These are phyloP conservation scores for Mallotus repandus DNA, from an alignment of 441 rosid genomes.

Conservation along the genomic window DNA sequence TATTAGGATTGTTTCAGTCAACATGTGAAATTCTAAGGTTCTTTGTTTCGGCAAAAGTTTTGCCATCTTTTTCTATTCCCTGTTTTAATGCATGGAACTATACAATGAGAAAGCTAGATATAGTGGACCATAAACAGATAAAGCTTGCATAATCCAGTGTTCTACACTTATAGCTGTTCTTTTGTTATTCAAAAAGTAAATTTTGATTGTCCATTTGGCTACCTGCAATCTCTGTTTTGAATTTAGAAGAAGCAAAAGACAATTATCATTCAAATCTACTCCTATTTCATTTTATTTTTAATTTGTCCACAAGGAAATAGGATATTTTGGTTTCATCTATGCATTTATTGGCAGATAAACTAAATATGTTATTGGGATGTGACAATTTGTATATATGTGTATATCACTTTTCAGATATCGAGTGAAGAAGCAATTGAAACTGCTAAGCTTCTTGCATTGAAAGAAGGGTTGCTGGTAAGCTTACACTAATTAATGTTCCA, in stretches of 20 bases:
- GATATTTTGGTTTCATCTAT: not conserved
- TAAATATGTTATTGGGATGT: not conserved
- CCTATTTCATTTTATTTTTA: not conserved
- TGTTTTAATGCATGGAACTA: not conserved
- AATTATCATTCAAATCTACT: not conserved
- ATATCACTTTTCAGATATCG: slow-evolving; percentile 44
- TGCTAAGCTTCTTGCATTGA: slow-evolving; percentile 71
- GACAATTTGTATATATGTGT: not conserved
- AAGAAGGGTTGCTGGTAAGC: slow-evolving; percentile 85
- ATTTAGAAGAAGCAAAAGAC: not conserved
- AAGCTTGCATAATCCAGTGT: not conserved
- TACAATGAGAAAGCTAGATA: not conserved
- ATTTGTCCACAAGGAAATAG: not conserved
- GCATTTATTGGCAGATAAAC: not conserved
- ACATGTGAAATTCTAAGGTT: not conserved
- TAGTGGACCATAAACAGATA: not conserved
- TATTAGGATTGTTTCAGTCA: not conserved
- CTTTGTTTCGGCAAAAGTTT: not conserved
- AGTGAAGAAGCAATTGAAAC: slow-evolving; percentile 86
- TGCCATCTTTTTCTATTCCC: not conserved
- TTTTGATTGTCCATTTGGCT: not conserved
- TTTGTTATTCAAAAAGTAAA: not conserved
- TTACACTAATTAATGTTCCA: not conserved
- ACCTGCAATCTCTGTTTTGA: not conserved
- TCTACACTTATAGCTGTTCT: not conserved